Evolutionary conservation across 345 rosid genomes (phyloP).

Genomic region (Eucalyptus rudis): DNA sequence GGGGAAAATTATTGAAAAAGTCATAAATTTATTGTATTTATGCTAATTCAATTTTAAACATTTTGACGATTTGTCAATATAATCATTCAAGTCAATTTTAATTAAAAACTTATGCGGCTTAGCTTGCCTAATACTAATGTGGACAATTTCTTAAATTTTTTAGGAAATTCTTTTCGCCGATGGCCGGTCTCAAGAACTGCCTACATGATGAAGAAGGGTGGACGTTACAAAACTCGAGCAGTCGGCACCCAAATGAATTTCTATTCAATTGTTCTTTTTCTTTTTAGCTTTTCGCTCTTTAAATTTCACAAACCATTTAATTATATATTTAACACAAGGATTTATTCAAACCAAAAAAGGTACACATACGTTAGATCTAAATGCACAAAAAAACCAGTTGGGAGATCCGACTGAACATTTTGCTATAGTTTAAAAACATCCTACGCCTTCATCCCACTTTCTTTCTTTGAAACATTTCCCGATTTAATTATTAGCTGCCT

Average conservation of each 20-base stretch:
- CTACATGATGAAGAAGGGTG: background rate
- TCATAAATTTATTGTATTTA: no score
- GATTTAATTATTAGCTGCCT: background rate
- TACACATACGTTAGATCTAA: background rate
- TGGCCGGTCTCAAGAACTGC: background rate
- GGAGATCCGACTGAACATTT: background rate
- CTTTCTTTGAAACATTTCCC: background rate
- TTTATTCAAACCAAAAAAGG: background rate
- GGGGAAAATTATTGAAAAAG: no score
- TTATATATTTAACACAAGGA: background rate
- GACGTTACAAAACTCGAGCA: background rate
- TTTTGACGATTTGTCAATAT: no score
- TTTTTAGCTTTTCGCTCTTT: background rate
- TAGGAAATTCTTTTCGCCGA: background rate
- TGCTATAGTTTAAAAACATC: background rate
- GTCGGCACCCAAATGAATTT: background rate
- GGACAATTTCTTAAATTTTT: background rate
- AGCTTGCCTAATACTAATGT: no score
- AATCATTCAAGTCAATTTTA: fast-evolving
- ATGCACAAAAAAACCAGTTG: background rate
- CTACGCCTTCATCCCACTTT: background rate
- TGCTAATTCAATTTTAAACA: background rate
- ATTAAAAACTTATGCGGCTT: background rate
- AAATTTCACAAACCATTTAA: background rate
- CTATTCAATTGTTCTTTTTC: background rate